A percentile compares a stretch with the other conserved stretches of the same genome.
These are phyloP conservation scores for Bassia scoparia DNA, from an alignment of 148 eudicot species.

Conservation along the genomic window DNA sequence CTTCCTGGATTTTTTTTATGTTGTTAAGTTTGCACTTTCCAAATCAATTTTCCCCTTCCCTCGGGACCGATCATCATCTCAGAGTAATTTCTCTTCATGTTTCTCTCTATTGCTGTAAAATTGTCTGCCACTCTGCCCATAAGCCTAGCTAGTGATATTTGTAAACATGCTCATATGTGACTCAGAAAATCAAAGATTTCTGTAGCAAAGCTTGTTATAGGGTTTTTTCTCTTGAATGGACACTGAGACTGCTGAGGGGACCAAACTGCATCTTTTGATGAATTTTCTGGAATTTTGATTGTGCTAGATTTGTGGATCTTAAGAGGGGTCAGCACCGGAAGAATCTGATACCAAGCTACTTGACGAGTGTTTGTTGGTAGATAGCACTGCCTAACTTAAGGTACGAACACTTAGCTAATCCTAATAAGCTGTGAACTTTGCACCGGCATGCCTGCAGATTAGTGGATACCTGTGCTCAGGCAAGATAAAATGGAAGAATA, in stretches of 20 bases:
- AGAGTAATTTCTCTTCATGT: neutral
- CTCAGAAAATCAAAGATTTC: neutral
- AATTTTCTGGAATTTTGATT: neutral
- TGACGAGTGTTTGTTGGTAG: constrained; percentile 26
- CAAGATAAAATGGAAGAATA: too few species aligned
- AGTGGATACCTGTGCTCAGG: neutral
- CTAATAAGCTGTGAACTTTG: neutral
- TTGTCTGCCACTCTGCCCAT: neutral
- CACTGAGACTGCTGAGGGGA: neutral
- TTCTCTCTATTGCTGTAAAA: neutral
- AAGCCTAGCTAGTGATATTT: neutral
- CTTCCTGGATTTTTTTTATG: neutral
- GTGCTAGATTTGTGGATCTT: constrained; percentile 68
- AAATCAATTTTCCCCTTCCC: constrained; percentile 1
- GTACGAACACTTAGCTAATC: constrained; percentile 21
- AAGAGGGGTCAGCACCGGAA: constrained; percentile 81
- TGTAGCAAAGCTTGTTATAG: neutral
- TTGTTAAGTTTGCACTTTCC: neutral
- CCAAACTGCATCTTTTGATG: constrained; percentile 7
- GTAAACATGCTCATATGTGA: neutral
- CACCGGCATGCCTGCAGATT: neutral
- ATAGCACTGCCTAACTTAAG: constrained; percentile 34
- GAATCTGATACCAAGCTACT: constrained; percentile 62
- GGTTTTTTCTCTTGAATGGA: neutral
- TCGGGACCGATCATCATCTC: too few species aligned